These are phyloP conservation scores for Syncephalis plumigaleata DNA, from an alignment of 371 early-diverging fungal species.

Conservation along the genomic window DNA sequence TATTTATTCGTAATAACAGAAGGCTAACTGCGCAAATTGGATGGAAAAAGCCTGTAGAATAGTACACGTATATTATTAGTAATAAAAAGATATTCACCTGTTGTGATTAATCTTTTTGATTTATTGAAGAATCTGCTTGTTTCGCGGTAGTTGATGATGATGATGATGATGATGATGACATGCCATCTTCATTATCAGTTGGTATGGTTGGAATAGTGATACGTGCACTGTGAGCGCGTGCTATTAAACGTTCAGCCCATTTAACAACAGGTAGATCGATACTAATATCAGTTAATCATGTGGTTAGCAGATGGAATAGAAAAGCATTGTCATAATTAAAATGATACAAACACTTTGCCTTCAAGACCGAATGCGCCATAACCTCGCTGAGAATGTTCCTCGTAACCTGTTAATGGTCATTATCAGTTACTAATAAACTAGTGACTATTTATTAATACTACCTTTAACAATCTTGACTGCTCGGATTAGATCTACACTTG, in stretches of 20 bases:
- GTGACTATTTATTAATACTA: slow-evolving; percentile 1
- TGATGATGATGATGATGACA: too few species aligned
- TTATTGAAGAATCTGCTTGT: too few species aligned
- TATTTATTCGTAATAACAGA: too few species aligned
- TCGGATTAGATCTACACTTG: slow-evolving; percentile 6
- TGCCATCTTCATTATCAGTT: too few species aligned
- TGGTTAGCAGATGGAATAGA: background rate
- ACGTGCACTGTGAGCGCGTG: slow-evolving; percentile 16
- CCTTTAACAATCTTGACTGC: slow-evolving; percentile 19
- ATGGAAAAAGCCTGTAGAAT: too few species aligned
- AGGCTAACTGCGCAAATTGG: too few species aligned
- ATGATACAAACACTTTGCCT: slow-evolving; percentile 61
- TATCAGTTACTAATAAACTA: background rate
- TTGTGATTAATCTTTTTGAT: too few species aligned
- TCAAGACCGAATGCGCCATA: slow-evolving; percentile 80
- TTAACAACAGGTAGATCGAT: slow-evolving; percentile 53
- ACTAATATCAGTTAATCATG: slow-evolving; percentile 11
- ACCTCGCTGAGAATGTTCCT: slow-evolving; percentile 41
- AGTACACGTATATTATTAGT: too few species aligned
- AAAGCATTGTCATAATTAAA: background rate
- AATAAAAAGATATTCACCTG: too few species aligned
- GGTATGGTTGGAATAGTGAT: too few species aligned
- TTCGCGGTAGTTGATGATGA: too few species aligned
- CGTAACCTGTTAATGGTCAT: slow-evolving; percentile 20
- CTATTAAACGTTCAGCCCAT: slow-evolving; percentile 43